Evolutionary conservation across 2,329 filamentous ascomycete genomes (phyloP).

Genomic region (Aspergillus neoniger): DNA sequence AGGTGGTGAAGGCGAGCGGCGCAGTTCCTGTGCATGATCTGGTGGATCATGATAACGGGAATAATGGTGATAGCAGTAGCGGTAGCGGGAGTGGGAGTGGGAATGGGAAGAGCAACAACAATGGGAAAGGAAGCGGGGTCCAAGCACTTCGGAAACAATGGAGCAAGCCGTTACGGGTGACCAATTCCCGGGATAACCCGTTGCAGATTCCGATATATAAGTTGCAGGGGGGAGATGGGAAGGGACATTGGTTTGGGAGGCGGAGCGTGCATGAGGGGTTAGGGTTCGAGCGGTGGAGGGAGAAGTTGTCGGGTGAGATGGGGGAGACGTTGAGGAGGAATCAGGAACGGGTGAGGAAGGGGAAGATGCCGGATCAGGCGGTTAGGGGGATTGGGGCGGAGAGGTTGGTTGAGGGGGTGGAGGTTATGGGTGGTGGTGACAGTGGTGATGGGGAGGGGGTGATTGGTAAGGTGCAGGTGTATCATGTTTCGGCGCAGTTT

Average conservation of each 20-base stretch:
- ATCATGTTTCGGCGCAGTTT: constrained; percentile 84
- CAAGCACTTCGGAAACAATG: constrained; percentile 72
- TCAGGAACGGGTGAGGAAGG: constrained; percentile 65
- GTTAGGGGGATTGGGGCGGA: constrained; percentile 87
- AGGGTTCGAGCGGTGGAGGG: constrained; percentile 75
- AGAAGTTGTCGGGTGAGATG: constrained; percentile 77
- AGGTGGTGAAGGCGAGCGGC: too few relatives aligned
- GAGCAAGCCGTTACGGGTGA: constrained; percentile 69
- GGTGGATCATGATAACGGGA: too few relatives aligned
- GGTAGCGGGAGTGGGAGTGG: too few relatives aligned
- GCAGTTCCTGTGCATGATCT: too few relatives aligned
- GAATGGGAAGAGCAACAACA: too few relatives aligned
- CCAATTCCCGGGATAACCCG: constrained; percentile 71
- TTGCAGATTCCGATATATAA: constrained; percentile 78
- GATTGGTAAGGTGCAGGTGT: constrained; percentile 58
- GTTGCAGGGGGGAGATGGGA: constrained; percentile 73
- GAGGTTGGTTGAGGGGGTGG: constrained; percentile 65
- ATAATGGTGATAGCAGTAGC: too few relatives aligned
- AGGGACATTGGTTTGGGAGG: constrained; percentile 86
- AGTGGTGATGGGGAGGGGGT: not conserved
- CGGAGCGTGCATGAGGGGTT: constrained; percentile 79
- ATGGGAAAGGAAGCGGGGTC: too few relatives aligned
- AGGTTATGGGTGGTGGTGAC: constrained; percentile 36
- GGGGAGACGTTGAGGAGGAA: constrained; percentile 72
- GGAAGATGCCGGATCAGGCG: constrained; percentile 70